Conservation (phyloP, 2,329 filamentous ascomycete species). For the Fusarium lyarnte region DNA sequence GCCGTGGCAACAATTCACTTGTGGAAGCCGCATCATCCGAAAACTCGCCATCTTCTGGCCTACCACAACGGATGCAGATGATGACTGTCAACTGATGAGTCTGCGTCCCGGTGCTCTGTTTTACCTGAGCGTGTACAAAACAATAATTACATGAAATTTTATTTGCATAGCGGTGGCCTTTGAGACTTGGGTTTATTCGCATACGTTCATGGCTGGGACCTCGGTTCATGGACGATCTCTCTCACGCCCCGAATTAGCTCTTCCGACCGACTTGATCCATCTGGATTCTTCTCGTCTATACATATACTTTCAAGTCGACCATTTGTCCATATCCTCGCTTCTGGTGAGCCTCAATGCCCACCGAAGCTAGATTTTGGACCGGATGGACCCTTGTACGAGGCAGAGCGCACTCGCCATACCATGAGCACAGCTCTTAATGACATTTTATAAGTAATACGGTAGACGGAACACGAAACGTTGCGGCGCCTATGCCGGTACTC, state of each 20-base stretch:
- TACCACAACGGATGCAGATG: constrained; percentile 67
- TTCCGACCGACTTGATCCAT: constrained; percentile 14
- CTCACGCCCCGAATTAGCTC: constrained; percentile 7
- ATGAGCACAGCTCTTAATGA: constrained; percentile 42
- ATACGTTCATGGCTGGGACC: constrained; percentile 23
- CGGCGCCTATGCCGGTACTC: constrained; percentile 38
- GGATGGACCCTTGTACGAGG: constrained; percentile 10
- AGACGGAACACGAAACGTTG: constrained; percentile 41
- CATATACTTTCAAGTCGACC: constrained; percentile 1
- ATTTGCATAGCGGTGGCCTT: constrained; percentile 52
- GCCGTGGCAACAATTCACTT: constrained; percentile 64
- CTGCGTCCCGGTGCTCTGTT: constrained; percentile 28
- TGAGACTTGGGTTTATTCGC: constrained; percentile 31
- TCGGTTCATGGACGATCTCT: constrained; percentile 13
- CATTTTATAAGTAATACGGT: constrained; percentile 42
- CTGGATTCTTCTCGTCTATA: constrained; percentile 6
- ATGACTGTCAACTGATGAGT: constrained; percentile 67
- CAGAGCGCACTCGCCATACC: constrained; percentile 21
- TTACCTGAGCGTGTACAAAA: constrained; percentile 45
- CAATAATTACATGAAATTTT: constrained; percentile 41
- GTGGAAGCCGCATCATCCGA: constrained; percentile 61
- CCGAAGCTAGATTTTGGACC: not conserved
- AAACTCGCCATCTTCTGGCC: constrained; percentile 60
- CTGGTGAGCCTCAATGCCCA: not conserved
- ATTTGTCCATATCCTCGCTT: not conserved